Evolutionary conservation across 2,329 filamentous ascomycete genomes (phyloP), one percentile per base, ranked within the genome.

Genomic region (Colletotrichum ledebouriae): DNA sequence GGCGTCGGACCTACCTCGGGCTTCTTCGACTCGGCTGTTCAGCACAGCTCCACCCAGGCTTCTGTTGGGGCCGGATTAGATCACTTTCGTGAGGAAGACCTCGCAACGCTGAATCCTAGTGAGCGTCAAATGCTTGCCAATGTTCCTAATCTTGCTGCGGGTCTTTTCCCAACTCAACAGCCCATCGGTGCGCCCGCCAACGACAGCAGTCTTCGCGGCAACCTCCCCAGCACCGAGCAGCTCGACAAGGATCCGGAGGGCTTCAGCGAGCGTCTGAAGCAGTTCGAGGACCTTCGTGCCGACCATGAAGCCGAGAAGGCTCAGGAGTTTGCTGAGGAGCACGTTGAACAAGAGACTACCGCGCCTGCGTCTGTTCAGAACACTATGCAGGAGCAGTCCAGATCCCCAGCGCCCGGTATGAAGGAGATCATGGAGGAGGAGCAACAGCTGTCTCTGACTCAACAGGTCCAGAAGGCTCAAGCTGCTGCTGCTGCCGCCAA

Each of bases 251-350:
- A 91, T 69, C 72, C 80, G 0, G 84, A 89, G 73, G 89, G 88
- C 0, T 90, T 89, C 72, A 85, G 84, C 70, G 92, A 93, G 53
- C 90, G 94, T 52, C 84, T 98, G 20, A 89, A 92, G 72, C 91
- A 98, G 76, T 98, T 98, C 76, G 89, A 97, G 73, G 88, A 91
- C 34, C 81, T 96, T 57, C 88, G 92, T 73, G 87, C 90, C n/a
- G 88, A 92, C 75, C 87, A 91, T 67, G 93, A 94, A 66, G 83
- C 85, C 15, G 82, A 85, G 58, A 79, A 82, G 65, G 74, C 76
- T 29, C 78, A 78, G 15, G 74, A 76, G 22, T 34, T 50, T 2
- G 71, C 66, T 15, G 68, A 72, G 9, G 72, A 72, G 10, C 71
- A 72, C 4, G 57, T 70, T 25, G 64, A 70, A n/a, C 56, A 67